phyloP scores from a whole-genome alignment of 306 rosid genomes.

The Crotalaria pallida region DNA sequence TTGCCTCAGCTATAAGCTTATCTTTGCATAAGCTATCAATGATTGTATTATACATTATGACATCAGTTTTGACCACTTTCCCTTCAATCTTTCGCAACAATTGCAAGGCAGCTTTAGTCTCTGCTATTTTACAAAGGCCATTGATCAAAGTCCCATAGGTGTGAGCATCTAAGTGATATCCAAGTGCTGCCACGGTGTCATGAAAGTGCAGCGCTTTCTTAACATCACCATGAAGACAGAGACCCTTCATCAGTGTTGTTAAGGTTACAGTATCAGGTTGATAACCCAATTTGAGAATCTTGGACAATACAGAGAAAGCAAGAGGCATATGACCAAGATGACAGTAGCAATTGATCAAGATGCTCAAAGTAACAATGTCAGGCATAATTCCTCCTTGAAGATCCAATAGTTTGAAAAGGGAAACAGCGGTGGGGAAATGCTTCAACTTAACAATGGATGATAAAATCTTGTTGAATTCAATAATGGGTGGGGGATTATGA shows the following conservation, averaged over 20 bases:
- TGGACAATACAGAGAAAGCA: neutral
- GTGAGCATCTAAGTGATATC: neutral
- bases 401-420: neutral
- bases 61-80: neutral
- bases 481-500: neutral
- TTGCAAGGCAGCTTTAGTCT: neutral
- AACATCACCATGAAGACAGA: neutral
- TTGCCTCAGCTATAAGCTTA: neutral
- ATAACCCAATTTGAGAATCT: neutral
- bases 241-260: neutral
- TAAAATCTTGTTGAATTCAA: neutral
- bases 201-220: neutral
- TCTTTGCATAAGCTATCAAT: slow-evolving; percentile 17
- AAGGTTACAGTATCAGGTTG: neutral
- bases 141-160: neutral
- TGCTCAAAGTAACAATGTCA: neutral
- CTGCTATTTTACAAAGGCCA: neutral
- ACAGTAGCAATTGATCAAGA: slow-evolving; percentile 1
- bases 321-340: neutral
- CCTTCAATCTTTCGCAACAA: neutral
- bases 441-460: neutral
- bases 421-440: neutral
- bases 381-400: neutral
- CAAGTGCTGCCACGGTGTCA: neutral
- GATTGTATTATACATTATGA: neutral